Conservation (phyloP, 2,329 filamentous ascomycete genomes). For the Zymoseptoria brevis region DNA sequence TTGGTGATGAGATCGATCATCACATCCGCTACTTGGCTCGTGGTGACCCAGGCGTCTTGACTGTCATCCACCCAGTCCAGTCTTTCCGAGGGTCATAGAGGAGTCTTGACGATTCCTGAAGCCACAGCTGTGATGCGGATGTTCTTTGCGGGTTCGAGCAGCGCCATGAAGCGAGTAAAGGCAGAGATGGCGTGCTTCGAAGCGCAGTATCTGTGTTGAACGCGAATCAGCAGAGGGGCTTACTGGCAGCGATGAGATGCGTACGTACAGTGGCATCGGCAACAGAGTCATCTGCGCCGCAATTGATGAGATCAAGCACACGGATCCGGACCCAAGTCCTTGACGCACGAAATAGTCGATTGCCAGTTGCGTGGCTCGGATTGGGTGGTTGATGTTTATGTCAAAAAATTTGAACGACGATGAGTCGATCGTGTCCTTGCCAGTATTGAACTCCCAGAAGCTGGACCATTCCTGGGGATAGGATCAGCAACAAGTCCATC, state of each 20-base stretch:
- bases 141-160: conserved; percentile 39
- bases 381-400: conserved; percentile 38
- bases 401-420: conserved; percentile 29
- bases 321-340: conserved; percentile 5
- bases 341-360: conserved; percentile 31
- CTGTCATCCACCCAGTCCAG: background rate
- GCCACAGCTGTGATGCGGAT: conserved; percentile 51
- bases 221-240: background rate
- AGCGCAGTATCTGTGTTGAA: conserved; percentile 4
- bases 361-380: conserved; percentile 37
- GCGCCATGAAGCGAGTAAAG: conserved; percentile 40
- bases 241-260: background rate
- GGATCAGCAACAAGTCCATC: background rate
- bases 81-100: background rate
- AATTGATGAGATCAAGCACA: conserved; percentile 35
- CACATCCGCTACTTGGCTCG: conserved; percentile 1
- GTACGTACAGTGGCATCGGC: conserved; percentile 32
- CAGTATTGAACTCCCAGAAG: background rate
- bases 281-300: conserved; percentile 33
- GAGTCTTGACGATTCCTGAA: conserved; percentile 50
- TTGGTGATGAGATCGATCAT: conserved; percentile 4
- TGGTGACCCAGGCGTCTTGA: conserved; percentile 2
- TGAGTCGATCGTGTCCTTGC: background rate
- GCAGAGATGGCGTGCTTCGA: conserved; percentile 35
- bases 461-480: background rate